These are phyloP conservation scores for Marasmius fiardii DNA, from an alignment of 1,284 basidiomycete genomes.

Conservation along the genomic window DNA sequence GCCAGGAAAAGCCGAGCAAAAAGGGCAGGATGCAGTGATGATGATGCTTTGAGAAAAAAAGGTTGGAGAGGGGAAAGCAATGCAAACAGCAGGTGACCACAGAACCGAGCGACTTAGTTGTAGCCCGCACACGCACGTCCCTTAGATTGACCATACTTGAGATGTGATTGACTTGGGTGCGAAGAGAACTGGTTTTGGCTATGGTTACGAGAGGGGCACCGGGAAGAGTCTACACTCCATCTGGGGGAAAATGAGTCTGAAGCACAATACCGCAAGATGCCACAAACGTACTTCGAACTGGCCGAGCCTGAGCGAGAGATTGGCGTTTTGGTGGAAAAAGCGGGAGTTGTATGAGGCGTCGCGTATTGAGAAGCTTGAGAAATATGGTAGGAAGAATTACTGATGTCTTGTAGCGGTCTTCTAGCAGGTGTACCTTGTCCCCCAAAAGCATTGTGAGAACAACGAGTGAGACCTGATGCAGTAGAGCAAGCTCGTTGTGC, in stretches of 20 bases:
- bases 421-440: conserved; percentile 5
- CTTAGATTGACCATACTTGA: not conserved
- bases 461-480: conserved; percentile 5
- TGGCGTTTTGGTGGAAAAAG: conserved; percentile 19
- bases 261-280: not conserved
- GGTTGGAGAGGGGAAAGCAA: not conserved
- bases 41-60: not conserved
- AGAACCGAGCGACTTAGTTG: not conserved
- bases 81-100: not conserved
- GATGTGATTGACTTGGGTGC: not conserved
- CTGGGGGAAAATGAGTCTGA: not conserved
- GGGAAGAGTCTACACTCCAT: not conserved
- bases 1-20: not conserved
- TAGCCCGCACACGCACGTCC: not conserved
- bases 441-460: conserved; percentile 3
- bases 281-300: conserved; percentile 28
- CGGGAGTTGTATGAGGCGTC: conserved; percentile 25
- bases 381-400: conserved; percentile 9
- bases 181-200: not conserved
- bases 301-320: conserved; percentile 30
- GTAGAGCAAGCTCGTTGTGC: conserved; percentile 1
- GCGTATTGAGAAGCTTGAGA: conserved; percentile 20
- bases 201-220: not conserved
- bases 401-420: conserved; percentile 14
- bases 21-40: not conserved